Evolutionary conservation across 306 rosid species (phyloP).

Genomic region (Urtica urens): DNA sequence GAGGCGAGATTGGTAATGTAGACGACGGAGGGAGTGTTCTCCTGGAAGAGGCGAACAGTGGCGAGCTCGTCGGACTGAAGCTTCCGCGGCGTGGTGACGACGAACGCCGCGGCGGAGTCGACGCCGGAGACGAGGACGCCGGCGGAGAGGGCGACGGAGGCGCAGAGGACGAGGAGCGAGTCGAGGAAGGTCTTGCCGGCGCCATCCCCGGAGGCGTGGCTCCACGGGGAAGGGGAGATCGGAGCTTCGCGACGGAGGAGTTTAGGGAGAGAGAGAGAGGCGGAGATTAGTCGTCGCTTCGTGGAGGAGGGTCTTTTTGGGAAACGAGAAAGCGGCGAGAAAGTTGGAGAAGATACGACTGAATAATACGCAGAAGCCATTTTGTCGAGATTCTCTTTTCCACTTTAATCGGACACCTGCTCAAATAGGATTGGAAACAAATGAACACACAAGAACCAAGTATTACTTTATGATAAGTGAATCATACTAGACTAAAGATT

Average conservation of each 20-base stretch:
- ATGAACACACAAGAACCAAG: too few relatives aligned
- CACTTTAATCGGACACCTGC: constrained; percentile 9
- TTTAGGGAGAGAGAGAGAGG: constrained; percentile 27
- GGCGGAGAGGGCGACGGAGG: constrained; percentile 66
- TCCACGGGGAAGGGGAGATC: not conserved
- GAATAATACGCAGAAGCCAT: constrained; percentile 45
- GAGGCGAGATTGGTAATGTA: constrained; percentile 87
- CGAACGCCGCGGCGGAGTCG: constrained; percentile 71
- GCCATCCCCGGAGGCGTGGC: constrained; percentile 3
- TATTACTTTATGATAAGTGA: too few relatives aligned
- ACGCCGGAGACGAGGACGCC: constrained; percentile 47
- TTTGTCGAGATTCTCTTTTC: not conserved
- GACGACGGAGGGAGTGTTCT: constrained; percentile 90
- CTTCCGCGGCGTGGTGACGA: constrained; percentile 56
- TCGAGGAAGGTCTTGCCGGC: constrained; percentile 19
- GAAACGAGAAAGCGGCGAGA: constrained; percentile 25
- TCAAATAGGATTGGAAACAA: constrained; percentile 4
- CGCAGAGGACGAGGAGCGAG: constrained; percentile 44
- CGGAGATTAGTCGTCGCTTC: too few relatives aligned
- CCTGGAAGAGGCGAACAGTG: constrained; percentile 82
- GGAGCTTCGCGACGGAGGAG: constrained; percentile 8
- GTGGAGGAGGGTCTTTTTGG: constrained; percentile 23
- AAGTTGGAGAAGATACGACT: constrained; percentile 39
- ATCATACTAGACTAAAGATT: too few relatives aligned
- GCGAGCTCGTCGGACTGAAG: constrained; percentile 90